These are phyloP conservation scores for Pseudomassariella vexata DNA, from an alignment of 2,329 filamentous ascomycete genomes.

Conservation along the genomic window DNA sequence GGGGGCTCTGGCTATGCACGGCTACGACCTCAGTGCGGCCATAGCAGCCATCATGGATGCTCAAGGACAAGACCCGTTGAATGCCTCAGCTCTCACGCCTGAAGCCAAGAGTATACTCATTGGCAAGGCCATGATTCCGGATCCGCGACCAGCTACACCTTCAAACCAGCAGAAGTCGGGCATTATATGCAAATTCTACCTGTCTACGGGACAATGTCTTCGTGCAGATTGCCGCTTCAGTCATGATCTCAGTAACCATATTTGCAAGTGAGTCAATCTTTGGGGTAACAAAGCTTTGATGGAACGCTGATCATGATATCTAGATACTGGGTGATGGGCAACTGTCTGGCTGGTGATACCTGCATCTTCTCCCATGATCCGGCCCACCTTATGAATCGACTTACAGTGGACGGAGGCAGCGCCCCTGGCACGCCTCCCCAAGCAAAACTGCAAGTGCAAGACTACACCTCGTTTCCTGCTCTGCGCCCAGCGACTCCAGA, in stretches of 20 bases:
- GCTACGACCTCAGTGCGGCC: constrained; percentile 89
- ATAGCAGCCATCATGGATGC: constrained; percentile 83
- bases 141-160: constrained; percentile 71
- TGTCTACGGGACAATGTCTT: constrained; percentile 92
- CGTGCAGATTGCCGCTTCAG: constrained; percentile 95
- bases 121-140: constrained; percentile 81
- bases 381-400: constrained; percentile 73
- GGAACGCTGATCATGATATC: constrained; percentile 18
- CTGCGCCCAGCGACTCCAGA: constrained; percentile 58
- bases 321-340: constrained; percentile 94
- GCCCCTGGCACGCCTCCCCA: constrained; percentile 63
- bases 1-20: constrained; percentile 78
- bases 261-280: constrained; percentile 80
- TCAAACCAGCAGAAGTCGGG: constrained; percentile 72
- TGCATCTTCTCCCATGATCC: constrained; percentile 98
- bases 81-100: constrained; percentile 34
- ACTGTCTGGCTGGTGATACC: constrained; percentile 86
- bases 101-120: constrained; percentile 69
- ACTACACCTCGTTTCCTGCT: constrained; percentile 79
- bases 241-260: constrained; percentile 88
- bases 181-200: constrained; percentile 94
- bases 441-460: constrained; percentile 70
- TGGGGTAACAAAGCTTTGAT: not conserved
- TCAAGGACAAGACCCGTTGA: constrained; percentile 46
- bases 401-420: constrained; percentile 65